Base-by-base conservation (phyloP, 805 yeast genomes). In the Saccharomycopsis javanensis region DNA sequence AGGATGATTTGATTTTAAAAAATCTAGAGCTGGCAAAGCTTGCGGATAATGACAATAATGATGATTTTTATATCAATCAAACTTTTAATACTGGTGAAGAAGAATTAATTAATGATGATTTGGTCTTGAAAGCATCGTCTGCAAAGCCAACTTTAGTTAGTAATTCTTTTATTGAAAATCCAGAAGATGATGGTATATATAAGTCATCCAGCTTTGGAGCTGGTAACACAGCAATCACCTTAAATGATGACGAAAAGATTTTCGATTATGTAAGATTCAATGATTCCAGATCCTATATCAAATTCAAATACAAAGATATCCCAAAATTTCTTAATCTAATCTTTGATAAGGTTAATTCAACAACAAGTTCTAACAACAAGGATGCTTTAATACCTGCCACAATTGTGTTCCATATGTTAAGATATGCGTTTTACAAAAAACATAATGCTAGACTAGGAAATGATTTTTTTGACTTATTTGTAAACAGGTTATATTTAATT, bases 261-360 rank as follows among this genome's bases (percentile, higher is more conserved):
- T 57, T 55, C 28, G 30, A 53, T 7, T 57, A 37, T 35, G 25
- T 18, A n/a, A 7, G 37, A 11, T 38, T 57, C 15, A 34, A 15
- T 33, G 56, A 57, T 45, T 8, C 52, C 8, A 81, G 80, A 48
- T 87, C 85, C 67, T 85, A 69, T 64, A 73, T 86, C 51, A 79
- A 78, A 61, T 83, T 83, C 63, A 73, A 79, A 16, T 90, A 85
- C 64, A 75, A 80, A 62, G 75, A 73, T 25, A 82, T 87, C 33
- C 95, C 96, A 0, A 90, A 86, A 65, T 82, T 91, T 50, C 73
- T 90, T 27, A 75, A 78, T 57, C 70, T 79, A 54, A 80, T 91
- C 16, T 69, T 88, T 23, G 82, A 81, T 23, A 70, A 73, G 53
- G 78, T 79, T 61, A 76, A 78, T 6, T 75, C 73, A 48, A 69